phyloP scores from a whole-genome alignment of 140 eudicot species.

The Flaveria floridana region DNA sequence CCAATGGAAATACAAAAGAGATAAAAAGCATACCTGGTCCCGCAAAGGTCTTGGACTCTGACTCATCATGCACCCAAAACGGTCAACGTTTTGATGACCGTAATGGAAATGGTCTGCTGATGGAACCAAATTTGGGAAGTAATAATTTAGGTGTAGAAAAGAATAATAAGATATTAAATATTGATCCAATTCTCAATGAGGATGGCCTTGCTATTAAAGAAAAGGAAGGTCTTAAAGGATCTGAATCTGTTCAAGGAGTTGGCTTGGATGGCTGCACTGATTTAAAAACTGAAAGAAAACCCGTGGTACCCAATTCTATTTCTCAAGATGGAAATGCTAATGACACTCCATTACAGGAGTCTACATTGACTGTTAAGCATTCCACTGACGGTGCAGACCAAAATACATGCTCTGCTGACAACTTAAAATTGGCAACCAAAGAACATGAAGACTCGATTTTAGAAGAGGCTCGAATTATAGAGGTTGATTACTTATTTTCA shows the following conservation, averaged over 20 bases:
- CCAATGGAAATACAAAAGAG: constrained; percentile 45
- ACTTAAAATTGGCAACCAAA: constrained; percentile 37
- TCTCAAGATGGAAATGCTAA: constrained; percentile 34
- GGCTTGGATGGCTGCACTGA: constrained; percentile 22
- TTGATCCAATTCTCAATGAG: constrained; percentile 38
- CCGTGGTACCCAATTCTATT: constrained; percentile 28
- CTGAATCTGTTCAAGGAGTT: constrained; percentile 34
- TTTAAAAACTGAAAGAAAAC: constrained; percentile 41
- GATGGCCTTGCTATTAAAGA: constrained; percentile 41
- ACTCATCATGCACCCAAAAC: constrained; percentile 60
- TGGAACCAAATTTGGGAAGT: constrained; percentile 39
- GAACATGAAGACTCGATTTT: constrained; percentile 75
- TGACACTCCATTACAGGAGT: constrained; percentile 38
- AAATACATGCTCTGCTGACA: constrained; percentile 40
- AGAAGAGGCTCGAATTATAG: constrained; percentile 74
- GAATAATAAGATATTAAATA: constrained; percentile 32
- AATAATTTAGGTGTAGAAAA: constrained; percentile 37
- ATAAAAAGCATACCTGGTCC: constrained; percentile 34
- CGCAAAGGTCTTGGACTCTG: constrained; percentile 63
- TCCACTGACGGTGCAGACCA: constrained; percentile 40
- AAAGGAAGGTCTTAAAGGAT: constrained; percentile 37
- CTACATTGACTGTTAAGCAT: constrained; percentile 33
- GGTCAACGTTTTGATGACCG: constrained; percentile 49
- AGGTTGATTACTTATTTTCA: constrained; percentile 50
- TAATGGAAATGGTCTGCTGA: constrained; percentile 42